Percentiles rank a stretch among this genome's conserved stretches.
phyloP scores from a whole-genome alignment of 176 grass and related monocot genomes.

The Cenchrus fungigraminus region DNA sequence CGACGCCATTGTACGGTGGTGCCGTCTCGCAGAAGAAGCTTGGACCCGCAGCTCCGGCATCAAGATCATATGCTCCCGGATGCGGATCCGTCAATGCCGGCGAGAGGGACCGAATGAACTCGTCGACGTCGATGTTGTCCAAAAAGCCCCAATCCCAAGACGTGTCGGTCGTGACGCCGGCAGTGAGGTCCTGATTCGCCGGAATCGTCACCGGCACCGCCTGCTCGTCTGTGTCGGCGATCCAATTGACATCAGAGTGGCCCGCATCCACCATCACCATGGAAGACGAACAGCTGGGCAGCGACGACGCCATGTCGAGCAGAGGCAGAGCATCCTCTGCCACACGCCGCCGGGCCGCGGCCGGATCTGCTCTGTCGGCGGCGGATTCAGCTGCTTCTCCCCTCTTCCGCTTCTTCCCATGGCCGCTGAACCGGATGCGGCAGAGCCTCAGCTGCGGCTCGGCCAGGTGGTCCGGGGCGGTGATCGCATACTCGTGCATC shows the following conservation, averaged over 20 bases:
- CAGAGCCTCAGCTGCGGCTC: not conserved
- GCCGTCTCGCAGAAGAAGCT: not conserved
- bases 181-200: not conserved
- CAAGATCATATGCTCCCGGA: not conserved
- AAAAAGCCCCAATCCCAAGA: not conserved
- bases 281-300: not conserved
- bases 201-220: not conserved
- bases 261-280: too few relatives aligned
- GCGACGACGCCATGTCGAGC: not conserved
- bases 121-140: not conserved
- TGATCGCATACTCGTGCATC: conserved; percentile 3
- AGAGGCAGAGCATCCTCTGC: not conserved
- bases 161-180: not conserved
- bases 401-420: not conserved
- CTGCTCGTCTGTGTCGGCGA: not conserved
- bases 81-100: not conserved
- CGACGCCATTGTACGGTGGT: not conserved
- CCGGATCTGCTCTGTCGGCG: not conserved
- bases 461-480: not conserved
- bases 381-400: not conserved
- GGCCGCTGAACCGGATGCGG: not conserved
- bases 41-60: too few relatives aligned
- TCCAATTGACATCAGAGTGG: not conserved
- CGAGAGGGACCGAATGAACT: not conserved
- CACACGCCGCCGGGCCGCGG: not conserved